These are phyloP conservation scores for Lactuca saligna DNA, from an alignment of 129 eudicot genomes.

Conservation along the genomic window DNA sequence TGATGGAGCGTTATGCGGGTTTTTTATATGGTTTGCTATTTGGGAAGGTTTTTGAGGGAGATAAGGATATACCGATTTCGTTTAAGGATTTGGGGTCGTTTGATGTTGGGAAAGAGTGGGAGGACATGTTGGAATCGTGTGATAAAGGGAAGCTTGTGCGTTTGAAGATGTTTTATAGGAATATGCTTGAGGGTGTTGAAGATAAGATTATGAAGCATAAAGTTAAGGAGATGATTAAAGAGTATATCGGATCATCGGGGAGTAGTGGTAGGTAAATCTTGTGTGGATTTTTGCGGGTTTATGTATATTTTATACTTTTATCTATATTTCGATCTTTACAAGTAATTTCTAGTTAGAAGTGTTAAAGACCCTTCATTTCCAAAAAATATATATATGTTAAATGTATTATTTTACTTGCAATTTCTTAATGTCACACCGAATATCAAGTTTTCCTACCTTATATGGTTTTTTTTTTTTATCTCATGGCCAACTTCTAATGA, in stretches of 20 bases:
- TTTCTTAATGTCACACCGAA: too few species aligned
- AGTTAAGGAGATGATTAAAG: slow-evolving; percentile 68
- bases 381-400: too few species aligned
- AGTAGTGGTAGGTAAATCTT: slow-evolving; percentile 12
- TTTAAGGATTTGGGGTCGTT: slow-evolving; percentile 44
- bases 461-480: too few species aligned
- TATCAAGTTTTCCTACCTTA: too few species aligned
- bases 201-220: slow-evolving; percentile 77
- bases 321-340: too few species aligned
- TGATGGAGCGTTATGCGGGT: slow-evolving; percentile 71
- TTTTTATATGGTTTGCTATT: slow-evolving; percentile 80
- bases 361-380: too few species aligned
- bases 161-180: slow-evolving; percentile 72
- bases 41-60: slow-evolving; percentile 71
- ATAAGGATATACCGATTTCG: slow-evolving; percentile 60
- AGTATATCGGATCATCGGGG: slow-evolving; percentile 47
- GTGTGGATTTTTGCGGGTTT: background rate
- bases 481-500: too few species aligned
- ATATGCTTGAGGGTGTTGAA: slow-evolving; percentile 84
- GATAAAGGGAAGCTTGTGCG: slow-evolving; percentile 60
- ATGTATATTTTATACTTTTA: too few species aligned
- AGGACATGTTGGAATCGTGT: slow-evolving; percentile 70
- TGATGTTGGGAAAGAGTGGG: slow-evolving; percentile 85
- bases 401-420: too few species aligned
- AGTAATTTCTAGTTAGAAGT: too few species aligned